These are phyloP conservation scores for Daldinia sp. DNA, from an alignment of 2,329 filamentous ascomycete species.

Conservation along the genomic window DNA sequence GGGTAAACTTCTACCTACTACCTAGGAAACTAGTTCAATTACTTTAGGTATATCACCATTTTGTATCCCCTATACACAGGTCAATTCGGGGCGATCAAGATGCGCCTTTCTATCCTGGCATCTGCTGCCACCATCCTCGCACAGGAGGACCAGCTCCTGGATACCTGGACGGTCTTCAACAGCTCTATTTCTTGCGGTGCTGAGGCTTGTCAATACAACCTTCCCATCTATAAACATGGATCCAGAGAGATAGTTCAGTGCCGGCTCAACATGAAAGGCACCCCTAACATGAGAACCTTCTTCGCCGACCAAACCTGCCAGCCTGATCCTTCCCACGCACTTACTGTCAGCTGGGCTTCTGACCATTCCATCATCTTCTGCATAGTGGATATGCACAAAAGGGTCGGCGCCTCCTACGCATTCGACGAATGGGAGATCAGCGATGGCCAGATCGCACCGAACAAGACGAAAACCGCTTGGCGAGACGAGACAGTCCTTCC, in stretches of 20 bases:
- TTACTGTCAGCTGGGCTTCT: slow-evolving; percentile 7
- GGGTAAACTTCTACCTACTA: background rate
- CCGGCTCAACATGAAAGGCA: background rate
- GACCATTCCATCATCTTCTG: slow-evolving; percentile 1
- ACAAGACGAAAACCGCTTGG: slow-evolving; percentile 21
- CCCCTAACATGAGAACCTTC: background rate
- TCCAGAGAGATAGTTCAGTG: slow-evolving; percentile 1
- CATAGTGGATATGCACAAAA: slow-evolving; percentile 5
- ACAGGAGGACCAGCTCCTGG: background rate
- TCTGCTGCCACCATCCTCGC: background rate
- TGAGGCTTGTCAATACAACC: slow-evolving; percentile 7
- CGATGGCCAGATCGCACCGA: background rate
- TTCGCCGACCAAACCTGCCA: slow-evolving; percentile 6
- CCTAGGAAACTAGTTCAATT: too few relatives aligned
- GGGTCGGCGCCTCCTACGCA: slow-evolving; percentile 5
- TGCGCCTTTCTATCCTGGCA: background rate
- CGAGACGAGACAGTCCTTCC: background rate
- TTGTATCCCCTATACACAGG: background rate
- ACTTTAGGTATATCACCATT: too few relatives aligned
- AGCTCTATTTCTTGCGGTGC: slow-evolving; percentile 10
- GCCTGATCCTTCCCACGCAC: background rate
- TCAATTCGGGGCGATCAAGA: background rate
- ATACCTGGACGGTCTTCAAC: slow-evolving; percentile 18
- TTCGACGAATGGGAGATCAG: slow-evolving; percentile 3
- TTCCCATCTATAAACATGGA: slow-evolving; percentile 3